Evolutionary conservation across 108 stramenopile species (phyloP).

Genomic region (Chaetoceros tenuissimus): DNA sequence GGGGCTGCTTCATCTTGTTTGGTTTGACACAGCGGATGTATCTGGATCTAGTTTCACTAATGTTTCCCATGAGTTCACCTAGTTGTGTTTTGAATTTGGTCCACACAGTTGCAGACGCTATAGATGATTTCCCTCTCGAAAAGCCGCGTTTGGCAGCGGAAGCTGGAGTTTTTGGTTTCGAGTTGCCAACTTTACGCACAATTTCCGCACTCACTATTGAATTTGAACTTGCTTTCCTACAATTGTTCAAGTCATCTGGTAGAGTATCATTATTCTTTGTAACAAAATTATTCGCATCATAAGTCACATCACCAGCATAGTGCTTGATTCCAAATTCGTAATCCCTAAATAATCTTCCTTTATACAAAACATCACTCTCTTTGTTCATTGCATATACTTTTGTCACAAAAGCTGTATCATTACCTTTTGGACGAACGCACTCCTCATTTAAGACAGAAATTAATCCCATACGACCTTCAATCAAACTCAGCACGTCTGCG

Average conservation of each 20-base stretch:
- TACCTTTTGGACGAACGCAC: conserved; percentile 86
- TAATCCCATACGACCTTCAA: conserved; percentile 91
- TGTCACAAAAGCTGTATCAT: conserved; percentile 78
- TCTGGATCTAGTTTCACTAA: conserved; percentile 65
- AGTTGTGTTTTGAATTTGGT: conserved; percentile 74
- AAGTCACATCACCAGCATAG: conserved; percentile 86
- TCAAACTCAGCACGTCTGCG: conserved; percentile 81
- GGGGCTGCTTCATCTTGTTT: conserved; percentile 63
- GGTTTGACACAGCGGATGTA: conserved; percentile 95
- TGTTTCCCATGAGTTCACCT: conserved; percentile 51
- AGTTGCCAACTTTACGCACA: conserved; percentile 5
- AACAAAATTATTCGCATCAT: conserved; percentile 76
- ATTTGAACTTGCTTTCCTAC: conserved; percentile 58
- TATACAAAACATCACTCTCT: conserved; percentile 43
- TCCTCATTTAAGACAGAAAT: conserved; percentile 95
- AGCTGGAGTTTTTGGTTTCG: neutral
- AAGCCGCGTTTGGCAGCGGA: neutral
- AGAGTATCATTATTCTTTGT: conserved; percentile 77
- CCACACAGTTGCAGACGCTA: conserved; percentile 39
- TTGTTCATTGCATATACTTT: conserved; percentile 66
- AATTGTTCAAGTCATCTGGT: conserved; percentile 55
- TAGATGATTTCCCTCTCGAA: neutral
- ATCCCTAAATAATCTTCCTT: conserved; percentile 44
- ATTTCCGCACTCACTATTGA: conserved; percentile 15
- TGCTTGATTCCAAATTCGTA: conserved; percentile 84